Conservation (phyloP, 1,139 yeast genomes). For the Debaryomycetaceae sp. region DNA sequence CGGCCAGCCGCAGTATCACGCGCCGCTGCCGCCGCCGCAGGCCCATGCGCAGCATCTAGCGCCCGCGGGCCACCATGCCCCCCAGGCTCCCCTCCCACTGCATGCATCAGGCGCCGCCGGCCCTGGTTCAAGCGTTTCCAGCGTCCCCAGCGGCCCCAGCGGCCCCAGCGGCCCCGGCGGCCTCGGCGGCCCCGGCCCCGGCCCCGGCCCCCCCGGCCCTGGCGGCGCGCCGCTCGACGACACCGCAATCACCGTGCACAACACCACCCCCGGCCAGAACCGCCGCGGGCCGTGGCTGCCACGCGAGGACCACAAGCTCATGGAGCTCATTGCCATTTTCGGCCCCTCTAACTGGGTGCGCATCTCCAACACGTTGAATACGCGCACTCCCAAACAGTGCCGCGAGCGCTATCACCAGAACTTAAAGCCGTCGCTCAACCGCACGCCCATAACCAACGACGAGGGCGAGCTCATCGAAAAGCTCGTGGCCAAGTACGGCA, state of each 20-base stretch:
- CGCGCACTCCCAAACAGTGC: constrained; percentile 89
- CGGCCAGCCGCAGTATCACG: no score
- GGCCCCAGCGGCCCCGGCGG: no score
- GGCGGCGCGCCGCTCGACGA: no score
- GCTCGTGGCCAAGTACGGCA: constrained; percentile 75
- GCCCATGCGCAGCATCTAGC: no score
- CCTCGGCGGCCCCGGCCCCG: no score
- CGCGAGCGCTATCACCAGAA: constrained; percentile 91
- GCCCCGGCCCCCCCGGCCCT: no score
- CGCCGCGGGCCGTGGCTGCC: constrained; percentile 89
- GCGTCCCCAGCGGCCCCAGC: no score
- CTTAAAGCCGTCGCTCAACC: constrained; percentile 76
- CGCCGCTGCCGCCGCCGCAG: no score
- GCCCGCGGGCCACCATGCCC: no score
- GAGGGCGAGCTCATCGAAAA: constrained; percentile 82
- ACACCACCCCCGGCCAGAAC: constrained; percentile 9
- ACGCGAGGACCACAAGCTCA: constrained; percentile 69
- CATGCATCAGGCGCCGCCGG: no score
- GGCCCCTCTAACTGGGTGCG: constrained; percentile 94
- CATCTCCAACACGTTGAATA: constrained; percentile 65
- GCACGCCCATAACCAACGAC: constrained; percentile 77
- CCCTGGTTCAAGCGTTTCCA: no score
- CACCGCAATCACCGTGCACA: constrained; percentile 9
- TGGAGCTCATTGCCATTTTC: constrained; percentile 64
- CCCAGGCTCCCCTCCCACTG: no score